Evolutionary conservation across 2,329 filamentous ascomycete genomes (phyloP), one percentile per base, ranked within the genome.

Genomic region (Phialophora verrucosa): DNA sequence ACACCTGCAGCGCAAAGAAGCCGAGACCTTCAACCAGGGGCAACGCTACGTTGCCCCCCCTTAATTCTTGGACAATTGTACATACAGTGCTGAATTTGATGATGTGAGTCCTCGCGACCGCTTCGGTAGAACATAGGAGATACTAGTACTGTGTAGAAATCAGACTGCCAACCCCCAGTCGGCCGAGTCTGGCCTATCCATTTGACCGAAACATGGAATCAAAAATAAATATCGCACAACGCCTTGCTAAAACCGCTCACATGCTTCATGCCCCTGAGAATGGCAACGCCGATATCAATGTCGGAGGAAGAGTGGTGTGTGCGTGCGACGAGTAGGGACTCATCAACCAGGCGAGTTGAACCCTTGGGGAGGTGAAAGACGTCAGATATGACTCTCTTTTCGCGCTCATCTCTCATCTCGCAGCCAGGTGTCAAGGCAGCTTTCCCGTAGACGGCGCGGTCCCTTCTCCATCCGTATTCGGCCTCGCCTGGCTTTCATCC

Each of bases 401-500:
- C 23, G 49, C 49, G 7, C 4, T 27, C 20, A 8, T 51, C 49
- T 51, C 12, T 12, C n/a, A 12, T 2, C 10, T 51, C 44, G 42
- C 12, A 12, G 10, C 14, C 49, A 12, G 10, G 23, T 20, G 31
- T 55, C 25, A 55, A 32, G 31, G 56, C 42, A 27, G 42, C 64
- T 63, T 59, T 57, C 27, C 23, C n/a, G 20, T 25, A 29, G n/a
- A 14, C 23, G 59, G 29, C 31, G 44, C 53, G 23, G 62, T 44
- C 2, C 62, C 66, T 7, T 42, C 56, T 10, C 59, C 53, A 10
- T 49, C 51, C 32, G 63, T 61, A 8, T 64, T 54, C 2, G 66
- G 63, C 38, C 63, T 55, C n/a, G 31, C 56, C 47, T 65, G 64
- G 29, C 60, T 65, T 5, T 68, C 70, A 49, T 70, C 72, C 25